A percentile compares a stretch with the other conserved stretches of the same genome.
Conservation (phyloP, 1,284 basidiomycete species). For the Cutaneotrichosporon dermatis region DNA sequence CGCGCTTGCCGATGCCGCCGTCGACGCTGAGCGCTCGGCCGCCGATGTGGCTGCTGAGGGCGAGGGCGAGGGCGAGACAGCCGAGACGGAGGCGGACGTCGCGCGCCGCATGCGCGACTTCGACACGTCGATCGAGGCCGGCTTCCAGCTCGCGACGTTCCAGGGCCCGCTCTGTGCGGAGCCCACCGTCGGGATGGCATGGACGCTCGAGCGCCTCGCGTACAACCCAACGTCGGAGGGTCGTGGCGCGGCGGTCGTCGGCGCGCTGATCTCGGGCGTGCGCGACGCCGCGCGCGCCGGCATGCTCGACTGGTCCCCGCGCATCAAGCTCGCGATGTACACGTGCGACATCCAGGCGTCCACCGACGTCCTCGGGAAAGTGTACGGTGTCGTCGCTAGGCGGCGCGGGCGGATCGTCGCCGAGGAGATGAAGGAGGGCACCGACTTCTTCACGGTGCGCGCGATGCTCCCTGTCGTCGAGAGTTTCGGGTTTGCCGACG, state of each 20-base stretch:
- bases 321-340: constrained; percentile 97
- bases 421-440: constrained; percentile 99
- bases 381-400: constrained; percentile 90
- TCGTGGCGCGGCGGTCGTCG: constrained; percentile 69
- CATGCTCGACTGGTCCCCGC: constrained; percentile 93
- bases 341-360: constrained; percentile 95
- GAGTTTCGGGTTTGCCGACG: constrained; percentile 95
- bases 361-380: constrained; percentile 87
- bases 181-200: constrained; percentile 89
- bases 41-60: constrained; percentile 24
- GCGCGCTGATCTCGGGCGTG: constrained; percentile 81
- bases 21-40: constrained; percentile 16
- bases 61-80: constrained; percentile 18
- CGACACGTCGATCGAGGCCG: constrained; percentile 78
- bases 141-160: constrained; percentile 90
- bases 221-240: constrained; percentile 54
- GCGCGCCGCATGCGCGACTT: constrained; percentile 57
- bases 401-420: constrained; percentile 86
- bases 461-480: constrained; percentile 93
- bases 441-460: constrained; percentile 86
- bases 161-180: constrained; percentile 94
- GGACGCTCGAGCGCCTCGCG: constrained; percentile 72
- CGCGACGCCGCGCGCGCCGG: constrained; percentile 85
- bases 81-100: constrained; percentile 25
- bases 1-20: constrained; percentile 28